Evolutionary conservation across 2,329 filamentous ascomycete genomes (phyloP), one percentile per base, ranked within the genome.

Genomic region (Colletotrichum cordylinicola): DNA sequence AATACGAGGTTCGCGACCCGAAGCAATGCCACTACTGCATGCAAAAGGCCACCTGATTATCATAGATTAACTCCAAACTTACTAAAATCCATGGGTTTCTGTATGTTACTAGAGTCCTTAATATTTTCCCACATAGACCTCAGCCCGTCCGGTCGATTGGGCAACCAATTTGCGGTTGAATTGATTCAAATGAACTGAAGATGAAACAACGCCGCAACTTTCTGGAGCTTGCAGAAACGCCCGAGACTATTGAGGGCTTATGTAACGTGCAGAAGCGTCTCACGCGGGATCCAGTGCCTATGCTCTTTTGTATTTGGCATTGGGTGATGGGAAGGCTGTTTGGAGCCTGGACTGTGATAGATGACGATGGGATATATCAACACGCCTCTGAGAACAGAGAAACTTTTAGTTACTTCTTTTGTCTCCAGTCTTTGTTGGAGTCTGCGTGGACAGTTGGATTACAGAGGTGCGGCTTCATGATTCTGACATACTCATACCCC

Each of bases 141-240:
- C 43, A n/a, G n/a, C n/a, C 21, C 43, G n/a, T 48, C 10, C 8
- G 9, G 31, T 33, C 3, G 8, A 48, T 13, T 21, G 62, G 35
- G 24, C 8, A 35, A 16, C n/a, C 80, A 82, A 85, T 85, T 85
- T 85, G 79, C 85, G 86, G 84, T 79, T 86, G 85, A 87, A 86
- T 83, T 82, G 79, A 61, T 78, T 80, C 86, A 87, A 83, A 87
- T 87, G 84, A 86, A 83, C 76, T 80, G 79, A 87, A 83, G 87
- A 86, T 87, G 83, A 83, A 48, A n/a, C 18, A 21, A 21, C 12
- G 3, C 1, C 43, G 43, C n/a, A 21, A 4, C 21, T 48, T 1
- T 6, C 43, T 7, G 43, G 43, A 2, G 18, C 10, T 48, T 48
- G 43, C 9, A 48, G n/a, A 48, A 48, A 48, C n/a, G 6, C n/a